phyloP scores from a whole-genome alignment of 306 rosid genomes.

The Vicia faba region DNA sequence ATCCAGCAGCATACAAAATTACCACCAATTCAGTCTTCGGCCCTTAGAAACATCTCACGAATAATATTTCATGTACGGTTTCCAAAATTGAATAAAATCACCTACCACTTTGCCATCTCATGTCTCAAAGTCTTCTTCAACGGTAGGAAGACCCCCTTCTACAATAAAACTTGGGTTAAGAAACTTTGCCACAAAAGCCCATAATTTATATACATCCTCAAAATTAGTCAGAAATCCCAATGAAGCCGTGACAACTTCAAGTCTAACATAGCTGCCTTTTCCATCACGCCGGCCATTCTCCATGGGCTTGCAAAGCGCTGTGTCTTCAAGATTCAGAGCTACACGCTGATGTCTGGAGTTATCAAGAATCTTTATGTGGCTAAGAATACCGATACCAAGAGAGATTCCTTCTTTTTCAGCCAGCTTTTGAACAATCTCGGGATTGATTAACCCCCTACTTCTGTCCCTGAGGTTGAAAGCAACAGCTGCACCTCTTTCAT shows the following conservation, averaged over 20 bases:
- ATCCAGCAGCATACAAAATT: constrained; percentile 40
- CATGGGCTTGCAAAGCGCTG: constrained; percentile 77
- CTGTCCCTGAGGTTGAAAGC: constrained; percentile 86
- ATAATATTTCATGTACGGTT: constrained; percentile 34
- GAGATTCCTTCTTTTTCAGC: constrained; percentile 92
- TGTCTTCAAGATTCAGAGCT: constrained; percentile 57
- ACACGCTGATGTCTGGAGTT: constrained; percentile 55
- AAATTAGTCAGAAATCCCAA: constrained; percentile 84
- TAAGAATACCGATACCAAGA: constrained; percentile 83
- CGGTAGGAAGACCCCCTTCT: constrained; percentile 73
- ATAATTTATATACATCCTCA: constrained; percentile 88
- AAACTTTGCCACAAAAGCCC: constrained; percentile 92
- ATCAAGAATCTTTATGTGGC: constrained; percentile 77
- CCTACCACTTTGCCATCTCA: constrained; percentile 25
- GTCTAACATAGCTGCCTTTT: constrained; percentile 67
- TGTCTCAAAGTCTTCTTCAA: constrained; percentile 73
- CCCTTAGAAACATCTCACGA: constrained; percentile 19
- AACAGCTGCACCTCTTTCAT: constrained; percentile 94
- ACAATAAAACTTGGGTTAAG: constrained; percentile 68
- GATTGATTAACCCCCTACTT: constrained; percentile 66
- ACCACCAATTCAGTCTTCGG: constrained; percentile 38
- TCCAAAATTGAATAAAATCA: constrained; percentile 40
- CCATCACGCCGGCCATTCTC: constrained; percentile 63
- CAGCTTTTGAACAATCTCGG: constrained; percentile 88
- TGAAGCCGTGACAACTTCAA: constrained; percentile 92